Conservation (phyloP, 352 stramenopile genomes). For the Pythium periplocum region DNA sequence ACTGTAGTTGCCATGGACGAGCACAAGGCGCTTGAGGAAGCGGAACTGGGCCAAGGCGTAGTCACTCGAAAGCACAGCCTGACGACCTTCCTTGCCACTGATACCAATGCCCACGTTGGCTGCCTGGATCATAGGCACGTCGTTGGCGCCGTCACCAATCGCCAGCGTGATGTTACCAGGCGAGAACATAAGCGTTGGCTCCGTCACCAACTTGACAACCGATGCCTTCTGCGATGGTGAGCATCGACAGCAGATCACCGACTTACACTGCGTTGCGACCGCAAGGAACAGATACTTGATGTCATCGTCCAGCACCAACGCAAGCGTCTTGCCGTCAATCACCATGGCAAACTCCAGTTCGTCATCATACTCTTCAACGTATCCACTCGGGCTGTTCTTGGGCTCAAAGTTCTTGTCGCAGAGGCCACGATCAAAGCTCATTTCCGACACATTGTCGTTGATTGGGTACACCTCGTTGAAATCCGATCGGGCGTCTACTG, state of each 20-base stretch:
- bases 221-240: slow-evolving; percentile 82
- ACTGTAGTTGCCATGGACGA: slow-evolving; percentile 88
- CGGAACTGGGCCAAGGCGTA: slow-evolving; percentile 83
- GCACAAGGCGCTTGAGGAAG: slow-evolving; percentile 71
- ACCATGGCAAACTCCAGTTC: slow-evolving; percentile 87
- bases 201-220: slow-evolving; percentile 83
- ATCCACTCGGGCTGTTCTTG: slow-evolving; percentile 24
- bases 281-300: slow-evolving; percentile 88
- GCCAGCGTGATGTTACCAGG: slow-evolving; percentile 84
- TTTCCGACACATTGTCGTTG: slow-evolving; percentile 48
- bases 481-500: slow-evolving; percentile 30
- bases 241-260: slow-evolving; percentile 84
- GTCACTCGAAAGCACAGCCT: slow-evolving; percentile 82
- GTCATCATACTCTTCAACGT: slow-evolving; percentile 54
- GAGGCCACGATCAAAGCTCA: slow-evolving; percentile 47
- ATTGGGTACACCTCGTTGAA: slow-evolving; percentile 75
- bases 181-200: slow-evolving; percentile 85
- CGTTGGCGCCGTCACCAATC: slow-evolving; percentile 83
- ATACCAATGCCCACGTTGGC: slow-evolving; percentile 84
- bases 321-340: slow-evolving; percentile 85
- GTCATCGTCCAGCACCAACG: slow-evolving; percentile 79
- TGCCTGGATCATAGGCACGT: slow-evolving; percentile 87
- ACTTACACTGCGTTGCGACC: slow-evolving; percentile 85
- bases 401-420: slow-evolving; percentile 70
- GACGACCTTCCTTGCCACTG: slow-evolving; percentile 80